Conservation (phyloP, 495 filamentous ascomycete genomes). For the Xylaria venustula region DNA sequence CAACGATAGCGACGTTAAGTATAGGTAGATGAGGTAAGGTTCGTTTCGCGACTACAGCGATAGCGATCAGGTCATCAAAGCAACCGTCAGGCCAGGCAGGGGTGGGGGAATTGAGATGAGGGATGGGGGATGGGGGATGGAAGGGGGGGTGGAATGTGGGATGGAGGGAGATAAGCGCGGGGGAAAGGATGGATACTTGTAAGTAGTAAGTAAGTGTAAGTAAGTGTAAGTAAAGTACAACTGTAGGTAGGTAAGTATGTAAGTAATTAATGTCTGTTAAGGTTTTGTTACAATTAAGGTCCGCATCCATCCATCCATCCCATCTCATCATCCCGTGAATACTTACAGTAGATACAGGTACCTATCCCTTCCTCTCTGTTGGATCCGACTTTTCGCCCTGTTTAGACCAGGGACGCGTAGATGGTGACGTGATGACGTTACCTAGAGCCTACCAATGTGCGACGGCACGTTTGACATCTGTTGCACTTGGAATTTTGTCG, state of each 20-base stretch:
- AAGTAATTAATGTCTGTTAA: no score
- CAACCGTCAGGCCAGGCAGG: no score
- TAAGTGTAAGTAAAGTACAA: no score
- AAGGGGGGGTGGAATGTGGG: background rate
- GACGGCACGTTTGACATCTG: background rate
- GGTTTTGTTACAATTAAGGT: no score
- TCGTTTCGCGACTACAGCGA: background rate
- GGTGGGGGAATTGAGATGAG: no score
- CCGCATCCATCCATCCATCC: no score
- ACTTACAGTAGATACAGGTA: no score
- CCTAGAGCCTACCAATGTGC: background rate
- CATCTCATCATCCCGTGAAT: no score
- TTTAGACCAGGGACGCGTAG: background rate
- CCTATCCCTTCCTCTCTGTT: no score
- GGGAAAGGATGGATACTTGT: background rate
- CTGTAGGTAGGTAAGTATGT: no score
- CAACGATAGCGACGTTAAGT: slow-evolving; percentile 10
- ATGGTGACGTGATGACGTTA: slow-evolving; percentile 2
- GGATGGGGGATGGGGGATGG: background rate
- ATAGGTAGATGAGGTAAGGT: slow-evolving; percentile 3
- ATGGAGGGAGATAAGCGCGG: background rate
- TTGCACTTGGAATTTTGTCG: no score
- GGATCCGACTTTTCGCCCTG: background rate
- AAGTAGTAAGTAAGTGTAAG: no score
- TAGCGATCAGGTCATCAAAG: background rate